phyloP scores from a whole-genome alignment of 768 basidiomycete species.

The Suillus hirtellus region DNA sequence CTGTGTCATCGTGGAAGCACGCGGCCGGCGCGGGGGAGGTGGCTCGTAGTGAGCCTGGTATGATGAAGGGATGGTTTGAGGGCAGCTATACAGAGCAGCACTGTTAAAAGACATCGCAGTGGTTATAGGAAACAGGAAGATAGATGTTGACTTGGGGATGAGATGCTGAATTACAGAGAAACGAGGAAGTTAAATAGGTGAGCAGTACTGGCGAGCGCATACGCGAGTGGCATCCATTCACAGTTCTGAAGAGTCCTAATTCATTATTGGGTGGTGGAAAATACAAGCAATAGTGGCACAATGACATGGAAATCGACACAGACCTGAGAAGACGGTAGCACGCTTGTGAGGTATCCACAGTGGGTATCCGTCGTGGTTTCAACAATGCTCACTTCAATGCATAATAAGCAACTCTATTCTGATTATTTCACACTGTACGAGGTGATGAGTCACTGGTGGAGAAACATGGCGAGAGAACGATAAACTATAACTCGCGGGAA shows the following conservation, averaged over 20 bases:
- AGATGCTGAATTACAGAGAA: background rate
- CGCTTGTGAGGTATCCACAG: background rate
- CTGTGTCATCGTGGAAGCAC: background rate
- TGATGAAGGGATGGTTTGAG: background rate
- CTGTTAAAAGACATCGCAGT: background rate
- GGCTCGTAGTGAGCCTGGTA: background rate
- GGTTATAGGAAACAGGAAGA: background rate
- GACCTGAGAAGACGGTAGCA: background rate
- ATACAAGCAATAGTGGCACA: background rate
- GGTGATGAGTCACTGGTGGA: background rate
- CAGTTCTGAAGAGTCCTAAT: background rate
- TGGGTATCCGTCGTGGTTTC: background rate
- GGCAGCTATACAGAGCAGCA: background rate
- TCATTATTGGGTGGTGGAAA: background rate
- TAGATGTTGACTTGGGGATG: background rate
- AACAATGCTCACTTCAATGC: background rate
- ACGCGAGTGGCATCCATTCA: background rate
- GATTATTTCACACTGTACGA: background rate
- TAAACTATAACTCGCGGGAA: background rate
- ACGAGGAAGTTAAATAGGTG: background rate
- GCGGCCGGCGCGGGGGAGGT: background rate
- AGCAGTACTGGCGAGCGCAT: background rate
- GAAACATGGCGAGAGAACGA: background rate
- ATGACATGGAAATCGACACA: background rate
- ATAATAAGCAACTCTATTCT: background rate